Evolutionary conservation across 352 stramenopile genomes (phyloP).

Genomic region (Pythium phragmiticola): DNA sequence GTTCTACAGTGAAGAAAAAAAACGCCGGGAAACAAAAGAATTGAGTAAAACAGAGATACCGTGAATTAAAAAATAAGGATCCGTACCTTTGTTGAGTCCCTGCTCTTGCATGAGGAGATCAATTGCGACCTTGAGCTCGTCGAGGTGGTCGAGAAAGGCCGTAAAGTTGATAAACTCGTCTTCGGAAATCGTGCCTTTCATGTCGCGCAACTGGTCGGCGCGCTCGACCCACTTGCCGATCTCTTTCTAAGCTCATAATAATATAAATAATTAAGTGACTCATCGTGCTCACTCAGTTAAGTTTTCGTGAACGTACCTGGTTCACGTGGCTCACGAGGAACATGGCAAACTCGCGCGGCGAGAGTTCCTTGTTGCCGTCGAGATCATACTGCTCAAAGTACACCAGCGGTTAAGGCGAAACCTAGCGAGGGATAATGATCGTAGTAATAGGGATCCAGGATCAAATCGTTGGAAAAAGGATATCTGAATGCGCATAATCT

Average conservation of each 20-base stretch:
- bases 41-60: neutral
- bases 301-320: conserved; percentile 35
- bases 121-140: conserved; percentile 85
- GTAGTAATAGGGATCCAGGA: neutral
- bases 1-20: conserved; percentile 27
- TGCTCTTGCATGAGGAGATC: conserved; percentile 78
- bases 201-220: conserved; percentile 59
- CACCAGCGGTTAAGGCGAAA: conserved; percentile 40
- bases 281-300: neutral
- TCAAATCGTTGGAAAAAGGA: conserved; percentile 40
- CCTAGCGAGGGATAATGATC: conserved; percentile 19
- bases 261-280: neutral
- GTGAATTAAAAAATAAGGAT: neutral
- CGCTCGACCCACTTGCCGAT: conserved; percentile 81
- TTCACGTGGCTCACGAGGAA: conserved; percentile 86
- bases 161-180: conserved; percentile 87
- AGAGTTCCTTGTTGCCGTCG: conserved; percentile 77
- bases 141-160: conserved; percentile 76
- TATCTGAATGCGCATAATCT: conserved; percentile 90
- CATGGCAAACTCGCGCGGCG: conserved; percentile 82
- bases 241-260: conserved; percentile 36
- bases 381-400: conserved; percentile 91
- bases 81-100: conserved; percentile 76
- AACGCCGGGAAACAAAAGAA: neutral
- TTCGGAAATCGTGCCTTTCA: conserved; percentile 64